Base-by-base conservation (phyloP, 306 rosid genomes). In the Cicer bijugum region DNA sequence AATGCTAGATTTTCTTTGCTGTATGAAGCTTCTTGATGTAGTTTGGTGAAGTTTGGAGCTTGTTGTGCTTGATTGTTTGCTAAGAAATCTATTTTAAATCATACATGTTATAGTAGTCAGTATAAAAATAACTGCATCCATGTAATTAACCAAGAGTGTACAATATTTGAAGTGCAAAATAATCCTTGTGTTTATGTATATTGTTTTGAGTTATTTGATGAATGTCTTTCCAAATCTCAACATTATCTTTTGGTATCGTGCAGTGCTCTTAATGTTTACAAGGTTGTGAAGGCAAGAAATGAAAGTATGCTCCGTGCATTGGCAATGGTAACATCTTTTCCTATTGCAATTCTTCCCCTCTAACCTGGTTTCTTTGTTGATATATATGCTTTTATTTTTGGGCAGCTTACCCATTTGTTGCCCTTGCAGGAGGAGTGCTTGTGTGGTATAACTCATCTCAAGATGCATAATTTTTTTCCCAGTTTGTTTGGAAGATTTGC, bases 201-300 rank as follows among this genome's bases (percentile, higher is more conserved):
- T 61, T 12, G 59, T 23, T 48, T 56, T 74, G 66, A 62, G 63
- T 76, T 56, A 60, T 69, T 33, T 70, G 62, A 44, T 51, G 47
- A 64, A 46, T 28, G 45, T 64, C 12, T 46, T 60, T 60, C 71
- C 77, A 69, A 63, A 58, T 48, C 71, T 60, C 56, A 71, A 71
- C 71, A 38, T 10, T 62, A 57, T 82, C 55, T 68, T 75, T 52
- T 84, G 75, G 67, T 63, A 82, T 17, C 72, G 19, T 86, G 83
- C 93, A 95, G 97, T 79, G 85, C 87, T 59, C 64, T 6, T 53
- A 91, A 87, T 78, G 97, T 88, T 79, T 67, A 82, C n/a, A 88
- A 90, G 81, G 92, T 90, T 78, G 97, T 95, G 88, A 88, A 83
- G 80, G 81, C 89, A 39, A 87, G 88, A 84, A 95, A 85, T 61